phyloP scores from a whole-genome alignment of 2,329 filamentous ascomycete genomes.

The Phoma sp. region DNA sequence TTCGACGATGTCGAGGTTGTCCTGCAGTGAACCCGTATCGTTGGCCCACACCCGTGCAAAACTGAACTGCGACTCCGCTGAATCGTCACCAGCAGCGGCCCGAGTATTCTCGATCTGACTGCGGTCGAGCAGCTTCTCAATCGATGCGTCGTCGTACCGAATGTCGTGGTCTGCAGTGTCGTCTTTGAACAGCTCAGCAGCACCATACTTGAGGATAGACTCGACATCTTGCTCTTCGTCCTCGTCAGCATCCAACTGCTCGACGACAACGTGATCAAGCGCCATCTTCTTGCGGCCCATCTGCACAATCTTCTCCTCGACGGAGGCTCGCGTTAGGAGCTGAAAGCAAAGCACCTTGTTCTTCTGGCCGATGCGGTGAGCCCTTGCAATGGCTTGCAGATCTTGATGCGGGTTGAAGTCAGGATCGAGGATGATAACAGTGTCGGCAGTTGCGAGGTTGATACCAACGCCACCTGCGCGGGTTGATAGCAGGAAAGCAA shows the following conservation, averaged over 20 bases:
- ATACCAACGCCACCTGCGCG: slow-evolving; percentile 96
- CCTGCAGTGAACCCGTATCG: slow-evolving; percentile 72
- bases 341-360: slow-evolving; percentile 97
- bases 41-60: slow-evolving; percentile 94
- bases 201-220: slow-evolving; percentile 86
- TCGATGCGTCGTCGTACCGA: slow-evolving; percentile 77
- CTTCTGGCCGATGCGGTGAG: slow-evolving; percentile 94
- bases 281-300: slow-evolving; percentile 96
- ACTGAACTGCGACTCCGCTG: slow-evolving; percentile 81
- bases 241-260: slow-evolving; percentile 86
- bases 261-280: slow-evolving; percentile 92
- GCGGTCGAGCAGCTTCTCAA: slow-evolving; percentile 92
- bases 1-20: slow-evolving; percentile 64
- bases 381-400: slow-evolving; percentile 91
- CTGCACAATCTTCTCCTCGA: slow-evolving; percentile 95
- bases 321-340: slow-evolving; percentile 85
- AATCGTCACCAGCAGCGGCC: slow-evolving; percentile 61
- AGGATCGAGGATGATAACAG: slow-evolving; percentile 95
- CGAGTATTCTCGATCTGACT: slow-evolving; percentile 78
- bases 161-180: slow-evolving; percentile 75
- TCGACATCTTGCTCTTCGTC: slow-evolving; percentile 81
- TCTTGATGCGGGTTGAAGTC: slow-evolving; percentile 99
- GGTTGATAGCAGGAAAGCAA: slow-evolving; percentile 92
- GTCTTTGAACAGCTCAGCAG: slow-evolving; percentile 83
- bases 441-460: slow-evolving; percentile 95